Evolutionary conservation across 192 early-diverging fungal genomes (phyloP), one percentile per base, ranked within the genome.

Genomic region (Gigaspora rosea): DNA sequence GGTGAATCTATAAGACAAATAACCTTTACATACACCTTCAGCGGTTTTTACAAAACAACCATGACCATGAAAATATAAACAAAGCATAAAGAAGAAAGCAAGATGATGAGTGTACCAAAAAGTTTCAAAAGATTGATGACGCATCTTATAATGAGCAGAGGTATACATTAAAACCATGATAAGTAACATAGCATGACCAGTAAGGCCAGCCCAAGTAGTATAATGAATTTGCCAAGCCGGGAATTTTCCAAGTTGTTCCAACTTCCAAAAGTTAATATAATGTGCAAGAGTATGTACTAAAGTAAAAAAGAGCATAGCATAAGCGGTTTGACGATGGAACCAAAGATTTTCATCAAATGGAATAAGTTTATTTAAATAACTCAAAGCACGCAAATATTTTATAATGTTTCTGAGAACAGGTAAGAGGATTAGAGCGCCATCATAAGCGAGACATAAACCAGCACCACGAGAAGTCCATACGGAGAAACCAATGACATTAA

Each of bases 61-160:
- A 51, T 80, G 75, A 33, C 85, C 86, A 76, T 95, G 94, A 71
- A 93, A 85, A 81, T 92, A 91, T 65, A 94, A 80, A 20, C 81
- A 78, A 7, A 88, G 76, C 27, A 90, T 80, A 82, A 90, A 87
- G 73, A 88, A 87, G 16, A 88, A 86, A n/a, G 92, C 80, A 50
- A 90, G 86, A 77, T 95, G 93, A 80, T 95, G 94, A 8, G 87
- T 87, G 79, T 86, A 92, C 87, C 92, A 94, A 75, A 95, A 94
- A 54, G 89, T 52, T 81, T 95, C 93, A 79, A 92, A 94, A 36
- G 88, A 71, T 68, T 83, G 84, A 71, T 88, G 79, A 52, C 91
- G 85, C 52, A 92, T 82, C 12, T 78, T 78, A 27, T 77, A 78
- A 80, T 90, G 88, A 4, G 93, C 88, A 18, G 90, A 87, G 4